Conservation (phyloP, 306 rosid species). For the Heteromeles arbutifolia region DNA sequence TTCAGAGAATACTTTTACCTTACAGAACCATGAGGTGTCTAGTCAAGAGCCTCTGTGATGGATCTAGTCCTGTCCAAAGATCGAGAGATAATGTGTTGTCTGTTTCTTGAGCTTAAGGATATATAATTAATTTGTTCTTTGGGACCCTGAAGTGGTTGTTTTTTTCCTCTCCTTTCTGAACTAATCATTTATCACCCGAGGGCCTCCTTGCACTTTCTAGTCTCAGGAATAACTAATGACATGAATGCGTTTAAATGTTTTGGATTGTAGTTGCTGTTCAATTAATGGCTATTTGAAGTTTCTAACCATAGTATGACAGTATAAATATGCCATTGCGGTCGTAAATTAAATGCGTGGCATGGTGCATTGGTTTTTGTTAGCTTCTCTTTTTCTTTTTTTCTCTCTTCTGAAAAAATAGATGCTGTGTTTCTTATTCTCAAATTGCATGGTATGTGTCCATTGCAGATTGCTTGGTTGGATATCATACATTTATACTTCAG, state of each 20-base stretch:
- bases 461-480: slow-evolving; percentile 12
- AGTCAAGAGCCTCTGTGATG: background rate
- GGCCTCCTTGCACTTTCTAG: background rate
- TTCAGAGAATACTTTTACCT: background rate
- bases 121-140: background rate
- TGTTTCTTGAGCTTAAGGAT: background rate
- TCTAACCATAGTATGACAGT: background rate
- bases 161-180: background rate
- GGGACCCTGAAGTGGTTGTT: no score
- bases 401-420: background rate
- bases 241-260: background rate
- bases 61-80: background rate
- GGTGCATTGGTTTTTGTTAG: background rate
- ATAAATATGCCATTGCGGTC: background rate
- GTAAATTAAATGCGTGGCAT: background rate
- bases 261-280: background rate
- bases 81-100: background rate
- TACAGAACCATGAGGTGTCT: background rate
- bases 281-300: background rate
- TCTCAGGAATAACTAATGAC: background rate
- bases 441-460: slow-evolving; percentile 7
- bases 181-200: background rate
- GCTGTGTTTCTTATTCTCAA: background rate
- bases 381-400: background rate
- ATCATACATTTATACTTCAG: slow-evolving; percentile 2